phyloP scores from a whole-genome alignment of 768 basidiomycete genomes.

The Lentinula detonsa region DNA sequence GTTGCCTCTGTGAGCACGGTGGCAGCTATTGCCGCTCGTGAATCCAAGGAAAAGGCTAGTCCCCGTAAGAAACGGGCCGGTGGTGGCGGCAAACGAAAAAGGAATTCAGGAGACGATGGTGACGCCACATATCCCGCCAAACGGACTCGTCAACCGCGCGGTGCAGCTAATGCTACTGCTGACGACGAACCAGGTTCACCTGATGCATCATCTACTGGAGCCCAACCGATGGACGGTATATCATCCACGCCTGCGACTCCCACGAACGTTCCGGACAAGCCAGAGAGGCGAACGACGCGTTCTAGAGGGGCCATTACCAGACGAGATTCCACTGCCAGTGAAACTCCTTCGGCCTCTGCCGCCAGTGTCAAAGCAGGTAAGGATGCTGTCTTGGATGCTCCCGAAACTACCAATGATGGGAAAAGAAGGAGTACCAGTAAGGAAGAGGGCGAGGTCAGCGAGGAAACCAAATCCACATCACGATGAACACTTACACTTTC shows the following conservation, averaged over 20 bases:
- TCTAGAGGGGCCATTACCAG: slow-evolving; percentile 1
- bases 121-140: slow-evolving; percentile 72
- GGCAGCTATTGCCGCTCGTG: slow-evolving; percentile 26
- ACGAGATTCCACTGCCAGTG: slow-evolving; percentile 5
- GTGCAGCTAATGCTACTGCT: slow-evolving; percentile 16
- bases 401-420: neutral
- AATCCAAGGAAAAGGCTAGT: slow-evolving; percentile 35
- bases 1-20: slow-evolving; percentile 8
- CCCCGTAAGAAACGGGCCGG: slow-evolving; percentile 45
- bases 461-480: slow-evolving; percentile 2
- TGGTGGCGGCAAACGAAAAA: slow-evolving; percentile 46
- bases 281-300: slow-evolving; percentile 6
- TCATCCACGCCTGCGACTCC: neutral
- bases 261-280: neutral
- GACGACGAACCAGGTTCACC: neutral
- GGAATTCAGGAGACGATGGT: slow-evolving; percentile 55
- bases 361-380: neutral
- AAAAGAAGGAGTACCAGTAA: slow-evolving; percentile 2
- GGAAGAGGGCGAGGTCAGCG: slow-evolving; percentile 6
- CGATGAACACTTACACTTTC: neutral
- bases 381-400: neutral
- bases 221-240: neutral
- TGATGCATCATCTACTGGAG: neutral
- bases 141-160: slow-evolving; percentile 50
- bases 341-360: slow-evolving; percentile 1